Evolutionary conservation across 2,329 filamentous ascomycete genomes (phyloP).

Genomic region (Claviceps purpurea): DNA sequence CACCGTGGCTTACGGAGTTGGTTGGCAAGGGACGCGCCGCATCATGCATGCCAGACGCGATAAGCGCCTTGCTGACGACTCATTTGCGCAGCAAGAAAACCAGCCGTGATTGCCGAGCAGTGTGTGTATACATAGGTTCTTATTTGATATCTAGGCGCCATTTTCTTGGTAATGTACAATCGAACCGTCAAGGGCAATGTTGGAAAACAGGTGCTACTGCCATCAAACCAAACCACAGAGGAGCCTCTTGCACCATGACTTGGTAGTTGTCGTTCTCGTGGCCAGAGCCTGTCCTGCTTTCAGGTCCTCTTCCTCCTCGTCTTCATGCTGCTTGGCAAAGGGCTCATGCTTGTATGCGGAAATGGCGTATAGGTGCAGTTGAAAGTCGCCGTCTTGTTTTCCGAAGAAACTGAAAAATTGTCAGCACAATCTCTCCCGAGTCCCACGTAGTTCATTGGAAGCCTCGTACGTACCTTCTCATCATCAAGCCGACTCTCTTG

Average conservation of each 20-base stretch:
- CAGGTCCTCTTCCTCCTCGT: slow-evolving; percentile 11
- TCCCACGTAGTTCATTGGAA: no score
- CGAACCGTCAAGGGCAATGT: no score
- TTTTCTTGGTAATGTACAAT: not conserved
- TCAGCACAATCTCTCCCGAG: no score
- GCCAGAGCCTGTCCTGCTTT: not conserved
- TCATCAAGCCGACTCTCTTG: slow-evolving; percentile 63
- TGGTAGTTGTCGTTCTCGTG: slow-evolving; percentile 2
- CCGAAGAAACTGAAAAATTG: slow-evolving; percentile 53
- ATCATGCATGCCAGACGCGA: not conserved
- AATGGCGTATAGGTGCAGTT: slow-evolving; percentile 18
- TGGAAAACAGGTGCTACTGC: not conserved
- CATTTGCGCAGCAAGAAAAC: no score
- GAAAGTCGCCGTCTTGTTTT: slow-evolving; percentile 54
- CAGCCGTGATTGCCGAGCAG: no score
- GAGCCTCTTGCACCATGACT: slow-evolving; percentile 13
- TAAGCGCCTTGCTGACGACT: not conserved
- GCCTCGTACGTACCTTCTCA: slow-evolving; percentile 49
- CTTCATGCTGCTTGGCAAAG: not conserved
- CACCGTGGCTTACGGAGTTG: not conserved
- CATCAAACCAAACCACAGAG: slow-evolving; percentile 15
- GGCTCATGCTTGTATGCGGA: slow-evolving; percentile 12
- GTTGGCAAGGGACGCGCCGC: not conserved
- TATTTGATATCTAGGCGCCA: not conserved
- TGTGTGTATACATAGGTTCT: not conserved